Evolutionary conservation across 1,284 basidiomycete genomes (phyloP), one percentile per base, ranked within the genome.

Genomic region (Flammula alnicola): DNA sequence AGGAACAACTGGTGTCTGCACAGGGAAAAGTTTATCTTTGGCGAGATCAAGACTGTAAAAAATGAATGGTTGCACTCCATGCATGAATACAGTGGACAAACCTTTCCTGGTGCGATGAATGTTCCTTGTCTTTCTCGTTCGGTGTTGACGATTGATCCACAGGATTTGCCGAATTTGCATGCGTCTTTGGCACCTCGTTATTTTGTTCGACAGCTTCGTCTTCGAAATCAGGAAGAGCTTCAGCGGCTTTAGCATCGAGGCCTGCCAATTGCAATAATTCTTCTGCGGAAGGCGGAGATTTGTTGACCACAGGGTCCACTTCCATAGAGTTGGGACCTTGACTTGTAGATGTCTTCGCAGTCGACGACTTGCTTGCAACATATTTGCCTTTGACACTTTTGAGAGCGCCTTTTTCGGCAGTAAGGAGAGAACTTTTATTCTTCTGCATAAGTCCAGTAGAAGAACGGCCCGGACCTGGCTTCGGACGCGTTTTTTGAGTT

Each of bases 161-260:
- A 14, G 10, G 19, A 5, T 29, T 31, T 16, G 17, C 37, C 9
- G 26, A 5, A 14, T n/a, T n/a, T n/a, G n/a, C n/a, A n/a, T n/a
- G 8, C n/a, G 6, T 31, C 19, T 23, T 17, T 16, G 2, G 27
- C 26, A 4, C 30, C 3, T 8, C 30, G 11, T 8, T 8, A 9
- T 56, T 52, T 35, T 60, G 66, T 16, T 77, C 70, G 44, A 71
- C 31, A 11, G 56, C 45, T 14, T 71, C 74, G 5, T 86, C 83
- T 49, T 85, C 81, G 54, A 79, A 86, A 56, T 83, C 81, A 7
- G 77, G 69, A 20, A 85, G 72, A 2, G 56, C 61, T 20, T 72
- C 70, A 2, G 58, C 67, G 31, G 67, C 71, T 20, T 64, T 50
- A 10, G 56, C 37, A 45, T 71, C 62, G 12, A 76, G 57, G 10